These are phyloP conservation scores for Candida gigantensis DNA, from an alignment of 1,139 yeast species.

Conservation along the genomic window DNA sequence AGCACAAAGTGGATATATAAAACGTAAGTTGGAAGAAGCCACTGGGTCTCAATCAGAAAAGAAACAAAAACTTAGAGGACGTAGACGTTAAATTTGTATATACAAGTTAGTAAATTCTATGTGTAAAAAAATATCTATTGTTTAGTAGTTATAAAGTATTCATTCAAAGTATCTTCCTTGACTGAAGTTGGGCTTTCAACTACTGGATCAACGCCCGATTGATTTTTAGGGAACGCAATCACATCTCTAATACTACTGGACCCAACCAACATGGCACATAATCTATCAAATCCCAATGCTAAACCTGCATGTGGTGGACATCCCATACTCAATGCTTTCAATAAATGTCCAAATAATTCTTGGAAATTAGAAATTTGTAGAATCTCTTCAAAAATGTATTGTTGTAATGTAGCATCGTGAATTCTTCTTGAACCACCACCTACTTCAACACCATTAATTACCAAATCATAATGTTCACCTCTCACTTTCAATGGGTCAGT, in stretches of 20 bases:
- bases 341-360: constrained; percentile 79
- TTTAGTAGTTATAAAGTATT: constrained; percentile 44
- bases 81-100: constrained; percentile 21
- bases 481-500: constrained; percentile 62
- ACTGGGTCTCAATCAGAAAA: constrained; percentile 17
- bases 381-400: constrained; percentile 60
- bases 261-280: constrained; percentile 86
- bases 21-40: constrained; percentile 24
- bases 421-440: constrained; percentile 98
- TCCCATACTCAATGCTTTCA: constrained; percentile 81
- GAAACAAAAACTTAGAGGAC: constrained; percentile 31
- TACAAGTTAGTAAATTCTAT: constrained; percentile 8
- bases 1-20: constrained; percentile 18
- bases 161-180: constrained; percentile 44
- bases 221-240: constrained; percentile 93
- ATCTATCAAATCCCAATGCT: constrained; percentile 91
- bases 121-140: constrained; percentile 8
- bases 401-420: constrained; percentile 80
- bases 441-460: constrained; percentile 89
- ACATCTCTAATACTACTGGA: constrained; percentile 82
- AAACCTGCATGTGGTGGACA: constrained; percentile 99
- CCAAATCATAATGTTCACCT: constrained; percentile 96
- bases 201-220: constrained; percentile 83
- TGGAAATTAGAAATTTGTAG: constrained; percentile 58
- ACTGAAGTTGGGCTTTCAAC: constrained; percentile 83